Percentiles rank a stretch among this genome's conserved stretches.
phyloP scores from a whole-genome alignment of 2,329 filamentous ascomycete genomes.

The Aureobasidium sp. region DNA sequence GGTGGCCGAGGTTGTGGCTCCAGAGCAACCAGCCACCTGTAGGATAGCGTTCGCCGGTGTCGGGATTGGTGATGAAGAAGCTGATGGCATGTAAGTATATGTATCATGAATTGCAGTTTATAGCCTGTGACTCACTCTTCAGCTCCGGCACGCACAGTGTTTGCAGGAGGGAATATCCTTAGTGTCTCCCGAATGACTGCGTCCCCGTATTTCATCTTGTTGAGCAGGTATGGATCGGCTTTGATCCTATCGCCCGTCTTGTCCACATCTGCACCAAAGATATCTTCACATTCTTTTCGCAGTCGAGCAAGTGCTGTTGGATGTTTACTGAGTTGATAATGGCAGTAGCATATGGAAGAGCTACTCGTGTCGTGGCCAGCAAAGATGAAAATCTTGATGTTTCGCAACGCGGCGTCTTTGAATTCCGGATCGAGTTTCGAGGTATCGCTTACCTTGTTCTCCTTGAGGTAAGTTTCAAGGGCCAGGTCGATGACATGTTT shows the following conservation, averaged over 20 bases:
- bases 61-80: slow-evolving; percentile 36
- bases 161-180: slow-evolving; percentile 45
- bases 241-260: slow-evolving; percentile 35
- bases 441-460: slow-evolving; percentile 22
- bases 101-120: too few relatives aligned
- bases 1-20: slow-evolving; percentile 34
- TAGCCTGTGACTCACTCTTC: slow-evolving; percentile 8
- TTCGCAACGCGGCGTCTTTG: slow-evolving; percentile 29
- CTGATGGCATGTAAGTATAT: slow-evolving; percentile 16
- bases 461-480: slow-evolving; percentile 33
- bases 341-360: slow-evolving; percentile 31
- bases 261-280: slow-evolving; percentile 40
- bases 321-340: slow-evolving; percentile 34
- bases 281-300: slow-evolving; percentile 44
- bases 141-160: slow-evolving; percentile 34
- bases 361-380: slow-evolving; percentile 39
- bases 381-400: slow-evolving; percentile 37
- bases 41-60: slow-evolving; percentile 37
- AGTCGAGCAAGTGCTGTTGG: slow-evolving; percentile 31
- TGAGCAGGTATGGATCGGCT: slow-evolving; percentile 41
- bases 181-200: slow-evolving; percentile 50
- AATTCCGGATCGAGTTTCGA: slow-evolving; percentile 33
- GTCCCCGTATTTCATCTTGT: slow-evolving; percentile 45
- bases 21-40: slow-evolving; percentile 41
- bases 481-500: slow-evolving; percentile 32